A percentile compares a stretch with the other conserved stretches of the same genome.
phyloP scores from a whole-genome alignment of 2,329 filamentous ascomycete species.

The Colletotrichum cereale region DNA sequence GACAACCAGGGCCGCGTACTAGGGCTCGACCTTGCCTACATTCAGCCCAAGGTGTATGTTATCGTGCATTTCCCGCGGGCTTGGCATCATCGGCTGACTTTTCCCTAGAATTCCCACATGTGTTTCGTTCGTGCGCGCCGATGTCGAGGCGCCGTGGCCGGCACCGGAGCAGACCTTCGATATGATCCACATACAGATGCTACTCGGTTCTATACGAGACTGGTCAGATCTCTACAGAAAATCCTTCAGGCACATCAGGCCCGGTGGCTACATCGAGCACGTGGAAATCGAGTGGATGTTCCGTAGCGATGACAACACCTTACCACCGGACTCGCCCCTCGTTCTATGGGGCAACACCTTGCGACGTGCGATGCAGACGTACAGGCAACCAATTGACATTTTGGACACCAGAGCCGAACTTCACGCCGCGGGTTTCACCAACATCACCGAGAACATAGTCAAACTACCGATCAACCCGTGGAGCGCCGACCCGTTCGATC shows the following conservation, averaged over 20 bases:
- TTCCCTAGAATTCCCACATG: slow-evolving; percentile 75
- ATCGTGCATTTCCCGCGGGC: neutral
- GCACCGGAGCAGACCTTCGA: slow-evolving; percentile 72
- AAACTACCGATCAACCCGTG: slow-evolving; percentile 81
- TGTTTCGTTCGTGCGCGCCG: slow-evolving; percentile 76
- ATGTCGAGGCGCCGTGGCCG: slow-evolving; percentile 82
- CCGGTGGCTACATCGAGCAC: slow-evolving; percentile 86
- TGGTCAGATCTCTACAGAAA: slow-evolving; percentile 83
- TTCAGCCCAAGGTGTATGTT: slow-evolving; percentile 59
- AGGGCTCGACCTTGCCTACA: slow-evolving; percentile 55
- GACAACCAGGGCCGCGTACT: slow-evolving; percentile 48
- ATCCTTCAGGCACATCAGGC: slow-evolving; percentile 72
- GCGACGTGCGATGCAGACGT: slow-evolving; percentile 74
- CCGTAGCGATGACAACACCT: slow-evolving; percentile 75
- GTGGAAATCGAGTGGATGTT: slow-evolving; percentile 89
- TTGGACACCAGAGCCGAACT: slow-evolving; percentile 65
- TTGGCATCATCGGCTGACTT: slow-evolving; percentile 30
- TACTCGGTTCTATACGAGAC: slow-evolving; percentile 80
- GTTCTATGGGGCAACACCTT: slow-evolving; percentile 78
- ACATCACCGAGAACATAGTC: slow-evolving; percentile 79
- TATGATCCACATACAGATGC: slow-evolving; percentile 84
- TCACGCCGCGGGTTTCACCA: slow-evolving; percentile 79
- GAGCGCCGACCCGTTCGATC: slow-evolving; percentile 73
- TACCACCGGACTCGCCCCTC: slow-evolving; percentile 69
- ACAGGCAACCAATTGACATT: slow-evolving; percentile 74